A percentile compares a stretch with the other conserved stretches of the same genome.
Conservation (phyloP, 352 stramenopile genomes). For the Phytopythium helicoides region DNA sequence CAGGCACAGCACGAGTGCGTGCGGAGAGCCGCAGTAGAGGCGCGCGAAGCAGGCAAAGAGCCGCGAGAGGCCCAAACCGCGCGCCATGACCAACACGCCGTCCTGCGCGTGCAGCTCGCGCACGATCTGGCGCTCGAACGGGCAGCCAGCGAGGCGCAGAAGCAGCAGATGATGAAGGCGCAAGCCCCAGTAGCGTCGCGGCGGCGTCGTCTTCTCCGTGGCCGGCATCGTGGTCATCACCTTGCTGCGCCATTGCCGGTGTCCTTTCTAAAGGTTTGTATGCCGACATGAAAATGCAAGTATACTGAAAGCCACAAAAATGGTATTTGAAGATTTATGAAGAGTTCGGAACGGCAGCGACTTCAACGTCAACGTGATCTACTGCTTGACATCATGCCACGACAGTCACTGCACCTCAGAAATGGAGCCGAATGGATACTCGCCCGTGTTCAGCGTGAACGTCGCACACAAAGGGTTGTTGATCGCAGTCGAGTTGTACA, state of each 20-base stretch:
- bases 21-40: conserved; percentile 78
- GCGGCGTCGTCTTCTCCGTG: no score
- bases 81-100: conserved; percentile 91
- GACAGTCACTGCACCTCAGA: no score
- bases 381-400: no score
- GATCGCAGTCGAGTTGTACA: conserved; percentile 27
- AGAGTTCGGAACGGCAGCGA: no score
- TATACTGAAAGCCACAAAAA: no score
- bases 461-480: conserved; percentile 32
- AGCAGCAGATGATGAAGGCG: neutral
- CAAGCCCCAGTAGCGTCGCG: neutral
- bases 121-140: conserved; percentile 72
- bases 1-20: conserved; percentile 90
- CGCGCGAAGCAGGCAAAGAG: conserved; percentile 91
- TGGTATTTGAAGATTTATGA: no score
- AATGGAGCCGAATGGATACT: neutral
- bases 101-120: conserved; percentile 79
- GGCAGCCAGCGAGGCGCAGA: conserved; percentile 54
- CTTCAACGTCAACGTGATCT: no score
- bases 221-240: neutral
- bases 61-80: conserved; percentile 85
- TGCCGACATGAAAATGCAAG: neutral
- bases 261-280: neutral
- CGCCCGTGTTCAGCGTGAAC: conserved; percentile 31
- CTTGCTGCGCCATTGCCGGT: no score